Base-by-base conservation (phyloP, 441 rosid genomes). In the Euphorbia schlechtendalii region DNA sequence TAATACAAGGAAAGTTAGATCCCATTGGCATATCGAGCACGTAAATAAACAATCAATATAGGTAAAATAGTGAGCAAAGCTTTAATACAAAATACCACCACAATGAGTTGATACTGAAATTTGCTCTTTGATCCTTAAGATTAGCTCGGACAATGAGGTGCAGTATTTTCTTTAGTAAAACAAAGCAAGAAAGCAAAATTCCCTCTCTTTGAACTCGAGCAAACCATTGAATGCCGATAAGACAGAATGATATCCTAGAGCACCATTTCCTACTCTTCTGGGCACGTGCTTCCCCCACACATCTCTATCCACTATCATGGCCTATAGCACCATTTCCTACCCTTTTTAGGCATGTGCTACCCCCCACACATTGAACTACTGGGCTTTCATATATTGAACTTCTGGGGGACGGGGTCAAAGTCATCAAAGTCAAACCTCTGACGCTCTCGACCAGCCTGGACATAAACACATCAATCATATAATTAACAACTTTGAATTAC, bases 401-500 rank as follows among this genome's bases (percentile, higher is more conserved):
- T 89, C 80, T 87, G 95, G 62, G 99, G 99, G 67, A 84, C 96
- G n/a, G 77, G 24, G 73, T 95, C 99, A 38, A 84, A 83, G 80
- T 95, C 99, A 64, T 90, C 98, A 17, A 82, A 89, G 80, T 95
- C 98, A 14, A 78, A 88, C 78, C 90, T 86, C 74, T 89, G 98
- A 40, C 95, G 81, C 72, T 92, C 98, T 77, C 84, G 82, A 67
- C 96, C 98, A 41, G 75, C 92, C 98, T 94, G 77, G 43, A 73
- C 15, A 49, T 48, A 18, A 36, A 36, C 22, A 41, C 32, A n/a
- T 11, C 17, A 69, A 58, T 22, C n/a, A 25, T 72, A 56, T 64
- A 36, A 57, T 69, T 53, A 70, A 59, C 30, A 20, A 4, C 28
- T 67, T 36, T 69, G 30, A 45, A 20, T 56, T 56, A 51, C 41